Evolutionary conservation across 768 basidiomycete genomes (phyloP).

Genomic region (Amanita exitialis): DNA sequence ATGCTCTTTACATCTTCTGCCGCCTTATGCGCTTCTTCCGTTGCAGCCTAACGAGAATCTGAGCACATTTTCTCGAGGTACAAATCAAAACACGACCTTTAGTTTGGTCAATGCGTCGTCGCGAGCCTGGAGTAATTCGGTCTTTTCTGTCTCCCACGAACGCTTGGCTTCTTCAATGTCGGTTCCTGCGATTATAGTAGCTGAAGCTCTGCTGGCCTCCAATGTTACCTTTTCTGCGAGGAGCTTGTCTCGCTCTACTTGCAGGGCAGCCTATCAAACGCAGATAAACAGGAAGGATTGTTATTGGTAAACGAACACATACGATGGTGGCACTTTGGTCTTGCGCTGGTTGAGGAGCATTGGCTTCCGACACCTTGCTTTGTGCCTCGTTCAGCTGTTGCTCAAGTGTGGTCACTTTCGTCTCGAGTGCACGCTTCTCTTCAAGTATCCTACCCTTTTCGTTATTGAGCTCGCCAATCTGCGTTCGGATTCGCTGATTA

Average conservation of each 20-base stretch:
- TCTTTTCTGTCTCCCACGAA: constrained; percentile 52
- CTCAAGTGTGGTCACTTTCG: constrained; percentile 27
- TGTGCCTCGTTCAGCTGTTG: constrained; percentile 21
- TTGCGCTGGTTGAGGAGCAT: constrained; percentile 13
- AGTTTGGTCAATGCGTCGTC: constrained; percentile 49
- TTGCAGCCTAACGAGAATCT: constrained; percentile 20
- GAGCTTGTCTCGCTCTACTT: constrained; percentile 51
- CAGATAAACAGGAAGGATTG: not conserved
- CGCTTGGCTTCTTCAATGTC: constrained; percentile 14
- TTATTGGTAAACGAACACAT: constrained; percentile 8
- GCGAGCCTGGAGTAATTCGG: constrained; percentile 42
- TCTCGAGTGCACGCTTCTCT: constrained; percentile 28
- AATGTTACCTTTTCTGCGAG: constrained; percentile 47
- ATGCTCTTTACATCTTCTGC: constrained; percentile 32
- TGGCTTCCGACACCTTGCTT: constrained; percentile 13
- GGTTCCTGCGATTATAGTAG: constrained; percentile 17
- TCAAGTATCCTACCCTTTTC: constrained; percentile 23
- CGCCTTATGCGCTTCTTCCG: constrained; percentile 33
- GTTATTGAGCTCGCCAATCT: constrained; percentile 24
- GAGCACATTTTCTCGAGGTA: not conserved
- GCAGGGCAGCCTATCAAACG: constrained; percentile 34
- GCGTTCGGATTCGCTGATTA: constrained; percentile 19
- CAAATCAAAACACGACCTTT: constrained; percentile 29
- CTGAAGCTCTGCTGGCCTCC: constrained; percentile 20
- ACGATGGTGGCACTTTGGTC: constrained; percentile 30